phyloP scores from a whole-genome alignment of 2,329 filamentous ascomycete genomes.

The Polytolypa hystricis region DNA sequence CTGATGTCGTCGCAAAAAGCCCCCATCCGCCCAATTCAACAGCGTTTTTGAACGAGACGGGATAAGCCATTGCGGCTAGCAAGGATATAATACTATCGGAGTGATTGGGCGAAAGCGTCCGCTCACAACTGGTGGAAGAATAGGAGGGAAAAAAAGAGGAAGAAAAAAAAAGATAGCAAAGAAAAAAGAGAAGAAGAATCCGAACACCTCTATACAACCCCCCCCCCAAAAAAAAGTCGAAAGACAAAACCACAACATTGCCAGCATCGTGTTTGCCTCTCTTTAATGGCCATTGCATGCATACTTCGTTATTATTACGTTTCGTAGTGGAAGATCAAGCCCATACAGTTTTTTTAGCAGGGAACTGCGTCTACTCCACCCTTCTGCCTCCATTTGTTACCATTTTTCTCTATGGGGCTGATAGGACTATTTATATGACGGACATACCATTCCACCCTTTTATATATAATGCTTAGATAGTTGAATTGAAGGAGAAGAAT shows the following conservation, averaged over 20 bases:
- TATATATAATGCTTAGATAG: neutral
- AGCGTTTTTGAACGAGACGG: too few species aligned
- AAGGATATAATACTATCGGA: too few species aligned
- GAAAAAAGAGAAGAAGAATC: conserved; percentile 7
- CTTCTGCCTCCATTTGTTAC: too few species aligned
- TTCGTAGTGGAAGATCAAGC: conserved; percentile 35
- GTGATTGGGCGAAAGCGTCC: too few species aligned
- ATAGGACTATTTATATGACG: conserved; percentile 38
- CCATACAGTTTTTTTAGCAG: conserved; percentile 39
- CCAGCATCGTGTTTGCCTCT: conserved; percentile 25
- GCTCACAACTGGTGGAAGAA: too few species aligned
- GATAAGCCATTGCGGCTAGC: too few species aligned
- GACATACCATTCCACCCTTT: conserved; percentile 21
- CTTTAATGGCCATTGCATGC: conserved; percentile 26
- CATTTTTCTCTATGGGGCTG: conserved; percentile 23
- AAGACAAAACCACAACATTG: conserved; percentile 24
- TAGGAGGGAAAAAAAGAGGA: too few species aligned
- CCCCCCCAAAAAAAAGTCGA: too few species aligned
- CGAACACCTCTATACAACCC: conserved; percentile 1
- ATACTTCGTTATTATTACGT: conserved; percentile 24
- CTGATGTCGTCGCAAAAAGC: too few species aligned
- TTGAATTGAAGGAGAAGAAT: too few species aligned
- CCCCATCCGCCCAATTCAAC: too few species aligned
- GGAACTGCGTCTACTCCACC: conserved; percentile 39
- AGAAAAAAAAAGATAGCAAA: conserved; percentile 1